These are phyloP conservation scores for Scopulariopsis brevicaulis DNA, from an alignment of 2,329 filamentous ascomycete genomes.

Conservation along the genomic window DNA sequence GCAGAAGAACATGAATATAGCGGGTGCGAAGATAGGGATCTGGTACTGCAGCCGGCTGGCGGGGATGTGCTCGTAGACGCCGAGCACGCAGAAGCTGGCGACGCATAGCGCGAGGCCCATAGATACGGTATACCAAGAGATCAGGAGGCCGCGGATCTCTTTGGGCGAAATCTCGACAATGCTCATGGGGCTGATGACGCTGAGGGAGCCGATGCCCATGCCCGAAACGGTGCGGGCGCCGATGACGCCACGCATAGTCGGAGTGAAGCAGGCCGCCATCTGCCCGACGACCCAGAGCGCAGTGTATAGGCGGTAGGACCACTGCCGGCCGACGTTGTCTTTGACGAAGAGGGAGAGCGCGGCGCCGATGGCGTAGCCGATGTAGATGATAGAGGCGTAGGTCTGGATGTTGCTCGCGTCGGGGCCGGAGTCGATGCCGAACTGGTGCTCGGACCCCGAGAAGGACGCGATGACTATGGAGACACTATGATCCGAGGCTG, in stretches of 20 bases:
- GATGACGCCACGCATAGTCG: neutral
- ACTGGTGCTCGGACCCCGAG: neutral
- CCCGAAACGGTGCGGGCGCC: neutral
- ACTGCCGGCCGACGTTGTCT: neutral
- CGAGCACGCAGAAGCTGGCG: neutral
- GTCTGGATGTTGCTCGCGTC: neutral
- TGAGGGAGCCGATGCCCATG: neutral
- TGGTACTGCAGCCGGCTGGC: neutral
- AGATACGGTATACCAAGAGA: neutral
- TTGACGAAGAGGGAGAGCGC: neutral
- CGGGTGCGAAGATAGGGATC: neutral
- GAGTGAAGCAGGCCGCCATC: neutral
- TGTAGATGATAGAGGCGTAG: neutral
- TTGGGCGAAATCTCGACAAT: neutral
- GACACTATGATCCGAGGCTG: neutral
- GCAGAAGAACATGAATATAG: neutral
- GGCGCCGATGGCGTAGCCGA: neutral
- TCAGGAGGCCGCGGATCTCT: neutral
- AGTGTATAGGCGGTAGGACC: neutral
- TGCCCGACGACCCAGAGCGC: neutral
- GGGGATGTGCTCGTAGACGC: neutral
- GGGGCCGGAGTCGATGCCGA: neutral
- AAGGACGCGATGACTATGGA: neutral
- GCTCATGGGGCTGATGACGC: neutral
- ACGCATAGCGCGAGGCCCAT: neutral